Base-by-base conservation (phyloP, 2,329 filamentous ascomycete species). In the Fusarium continuum region DNA sequence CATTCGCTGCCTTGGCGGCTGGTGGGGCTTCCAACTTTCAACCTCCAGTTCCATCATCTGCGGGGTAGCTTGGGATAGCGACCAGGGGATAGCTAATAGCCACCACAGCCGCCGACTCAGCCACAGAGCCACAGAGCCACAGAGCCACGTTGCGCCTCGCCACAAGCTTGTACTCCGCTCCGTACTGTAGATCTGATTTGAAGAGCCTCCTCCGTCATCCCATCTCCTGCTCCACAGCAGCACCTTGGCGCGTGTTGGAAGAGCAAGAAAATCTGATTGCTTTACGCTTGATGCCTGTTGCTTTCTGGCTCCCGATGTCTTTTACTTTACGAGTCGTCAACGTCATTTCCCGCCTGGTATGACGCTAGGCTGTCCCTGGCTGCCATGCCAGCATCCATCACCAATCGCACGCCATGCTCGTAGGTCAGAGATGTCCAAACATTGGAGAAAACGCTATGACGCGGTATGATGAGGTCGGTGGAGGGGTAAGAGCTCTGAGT, bases 51-150 rank as follows among this genome's bases (percentile, higher is more conserved):
- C n/a, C n/a, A 17, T 47, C 38, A 57, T 19, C 35, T n/a, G 63
- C 63, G 63, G 63, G 63, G 63, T 36, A 53, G 55, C 32, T 35
- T 54, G 40, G 40, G 46, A 38, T 56, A 17, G 23, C 31, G 19
- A 26, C 29, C 19, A 29, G 22, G 26, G 44, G 47, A 49, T 40
- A 70, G 65, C 62, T 71, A 10, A 53, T 67, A 26, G 70, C 69
- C 69, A 72, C 64, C 61, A 68, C 62, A 66, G 39, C 34, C 70
- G 72, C n/a, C n/a, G n/a, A n/a, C n/a, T n/a, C n/a, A n/a, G n/a
- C n/a, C n/a, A n/a, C n/a, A n/a, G n/a, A n/a, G n/a, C n/a, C n/a
- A 67, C 65, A 69, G 55, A 67, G 35, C 35, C 34, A 36, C 34
- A 20, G 1, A 36, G 67, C 66, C 66, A 69, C 66, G 58, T n/a